Evolutionary conservation across 2,329 filamentous ascomycete genomes (phyloP).

Genomic region (Colletotrichum abscissum): DNA sequence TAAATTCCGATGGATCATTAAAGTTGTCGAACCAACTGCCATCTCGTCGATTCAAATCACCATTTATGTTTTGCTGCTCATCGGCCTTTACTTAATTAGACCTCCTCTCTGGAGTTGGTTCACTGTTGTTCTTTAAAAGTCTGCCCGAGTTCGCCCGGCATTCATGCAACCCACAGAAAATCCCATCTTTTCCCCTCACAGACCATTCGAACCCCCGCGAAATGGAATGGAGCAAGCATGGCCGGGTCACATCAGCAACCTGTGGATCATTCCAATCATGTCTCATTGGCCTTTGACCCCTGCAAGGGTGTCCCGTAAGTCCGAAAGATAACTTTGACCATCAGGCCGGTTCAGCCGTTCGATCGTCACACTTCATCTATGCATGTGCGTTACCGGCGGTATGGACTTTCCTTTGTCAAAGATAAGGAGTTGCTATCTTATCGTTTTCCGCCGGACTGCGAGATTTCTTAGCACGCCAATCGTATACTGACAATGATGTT

Average conservation of each 20-base stretch:
- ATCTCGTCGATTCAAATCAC: background rate
- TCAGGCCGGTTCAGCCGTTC: background rate
- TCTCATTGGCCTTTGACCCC: background rate
- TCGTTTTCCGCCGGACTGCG: background rate
- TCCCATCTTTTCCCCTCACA: background rate
- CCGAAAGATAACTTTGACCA: background rate
- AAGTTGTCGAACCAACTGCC: background rate
- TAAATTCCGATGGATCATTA: background rate
- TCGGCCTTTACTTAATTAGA: background rate
- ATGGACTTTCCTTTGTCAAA: background rate
- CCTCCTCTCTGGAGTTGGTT: background rate
- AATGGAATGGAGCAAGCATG: background rate
- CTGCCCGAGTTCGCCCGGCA: background rate
- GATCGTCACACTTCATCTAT: background rate
- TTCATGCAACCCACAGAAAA: background rate
- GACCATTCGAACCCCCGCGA: background rate
- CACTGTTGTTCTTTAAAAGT: background rate
- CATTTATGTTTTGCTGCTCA: background rate
- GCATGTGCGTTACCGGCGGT: too few relatives aligned
- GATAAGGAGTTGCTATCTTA: background rate
- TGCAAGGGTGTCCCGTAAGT: background rate
- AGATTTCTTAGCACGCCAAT: background rate
- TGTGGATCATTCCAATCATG: background rate
- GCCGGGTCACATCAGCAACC: background rate
- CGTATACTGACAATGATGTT: background rate